Conservation (phyloP, 2,329 filamentous ascomycete genomes). For the Pseudogymnoascus sp. region DNA sequence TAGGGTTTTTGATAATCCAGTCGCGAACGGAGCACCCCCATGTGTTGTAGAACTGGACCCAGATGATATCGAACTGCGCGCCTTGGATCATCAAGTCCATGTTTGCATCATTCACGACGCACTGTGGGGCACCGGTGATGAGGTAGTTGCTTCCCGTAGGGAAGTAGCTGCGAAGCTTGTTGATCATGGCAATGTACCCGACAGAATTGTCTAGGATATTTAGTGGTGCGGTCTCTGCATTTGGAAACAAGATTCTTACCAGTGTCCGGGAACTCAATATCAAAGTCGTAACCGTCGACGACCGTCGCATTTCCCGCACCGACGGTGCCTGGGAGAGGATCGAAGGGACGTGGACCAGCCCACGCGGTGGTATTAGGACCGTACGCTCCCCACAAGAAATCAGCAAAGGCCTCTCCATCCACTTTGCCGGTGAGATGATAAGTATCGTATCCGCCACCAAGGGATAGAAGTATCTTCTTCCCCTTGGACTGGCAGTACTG, state of each 20-base stretch:
- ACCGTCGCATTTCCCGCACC: constrained; percentile 17
- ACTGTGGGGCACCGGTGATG: constrained; percentile 28
- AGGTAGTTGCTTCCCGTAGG: constrained; percentile 17
- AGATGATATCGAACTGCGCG: constrained; percentile 25
- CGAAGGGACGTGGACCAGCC: constrained; percentile 21
- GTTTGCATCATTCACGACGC: constrained; percentile 23
- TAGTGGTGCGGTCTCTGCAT: constrained; percentile 2
- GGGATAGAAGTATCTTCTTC: constrained; percentile 35
- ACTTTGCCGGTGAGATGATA: constrained; percentile 31
- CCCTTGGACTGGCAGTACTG: constrained; percentile 31
- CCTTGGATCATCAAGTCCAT: constrained; percentile 23
- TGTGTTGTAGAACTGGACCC: constrained; percentile 29
- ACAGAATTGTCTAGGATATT: constrained; percentile 17
- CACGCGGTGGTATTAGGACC: constrained; percentile 30
- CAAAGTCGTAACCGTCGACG: constrained; percentile 28
- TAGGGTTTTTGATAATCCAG: constrained; percentile 15
- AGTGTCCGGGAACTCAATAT: constrained; percentile 21
- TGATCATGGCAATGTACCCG: constrained; percentile 24
- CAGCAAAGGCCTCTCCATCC: constrained; percentile 30
- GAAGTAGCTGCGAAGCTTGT: constrained; percentile 22
- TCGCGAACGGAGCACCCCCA: constrained; percentile 21
- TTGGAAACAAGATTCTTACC: constrained; percentile 9
- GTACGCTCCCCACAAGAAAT: constrained; percentile 34
- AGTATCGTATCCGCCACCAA: constrained; percentile 25
- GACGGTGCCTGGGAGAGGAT: constrained; percentile 12